Evolutionary conservation across 257 asterid species (phyloP).

Genomic region (Verbena officinalis): DNA sequence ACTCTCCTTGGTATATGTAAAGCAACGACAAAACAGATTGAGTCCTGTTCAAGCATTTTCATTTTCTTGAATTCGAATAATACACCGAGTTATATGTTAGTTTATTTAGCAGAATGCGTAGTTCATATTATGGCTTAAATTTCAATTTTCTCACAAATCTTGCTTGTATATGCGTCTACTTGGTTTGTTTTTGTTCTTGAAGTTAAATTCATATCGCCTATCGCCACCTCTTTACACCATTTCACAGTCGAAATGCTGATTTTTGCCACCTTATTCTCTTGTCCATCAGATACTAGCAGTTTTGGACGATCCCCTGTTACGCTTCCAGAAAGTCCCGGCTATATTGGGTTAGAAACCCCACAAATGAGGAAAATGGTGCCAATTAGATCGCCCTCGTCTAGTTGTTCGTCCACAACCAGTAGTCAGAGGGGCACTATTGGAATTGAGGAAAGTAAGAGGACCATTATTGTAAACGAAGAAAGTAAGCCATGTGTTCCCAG

Average conservation of each 20-base stretch:
- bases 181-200: too few species aligned
- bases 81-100: too few species aligned
- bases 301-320: conserved; percentile 37
- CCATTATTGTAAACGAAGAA: conserved; percentile 29
- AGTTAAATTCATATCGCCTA: background rate
- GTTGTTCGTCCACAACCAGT: conserved; percentile 46
- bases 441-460: too few species aligned
- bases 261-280: background rate
- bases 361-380: conserved; percentile 33
- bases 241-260: conserved; percentile 10
- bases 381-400: conserved; percentile 40
- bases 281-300: conserved; percentile 52
- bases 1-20: background rate
- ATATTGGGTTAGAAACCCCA: conserved; percentile 42
- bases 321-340: conserved; percentile 27
- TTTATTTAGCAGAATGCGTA: background rate
- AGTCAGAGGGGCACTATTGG: conserved; percentile 36
- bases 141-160: background rate
- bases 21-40: background rate
- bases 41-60: background rate
- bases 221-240: too few species aligned
- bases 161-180: background rate
- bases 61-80: background rate
- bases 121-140: background rate
- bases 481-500: conserved; percentile 39